These are phyloP conservation scores for Cytospora piceae DNA, from an alignment of 2,329 filamentous ascomycete genomes.

Conservation along the genomic window DNA sequence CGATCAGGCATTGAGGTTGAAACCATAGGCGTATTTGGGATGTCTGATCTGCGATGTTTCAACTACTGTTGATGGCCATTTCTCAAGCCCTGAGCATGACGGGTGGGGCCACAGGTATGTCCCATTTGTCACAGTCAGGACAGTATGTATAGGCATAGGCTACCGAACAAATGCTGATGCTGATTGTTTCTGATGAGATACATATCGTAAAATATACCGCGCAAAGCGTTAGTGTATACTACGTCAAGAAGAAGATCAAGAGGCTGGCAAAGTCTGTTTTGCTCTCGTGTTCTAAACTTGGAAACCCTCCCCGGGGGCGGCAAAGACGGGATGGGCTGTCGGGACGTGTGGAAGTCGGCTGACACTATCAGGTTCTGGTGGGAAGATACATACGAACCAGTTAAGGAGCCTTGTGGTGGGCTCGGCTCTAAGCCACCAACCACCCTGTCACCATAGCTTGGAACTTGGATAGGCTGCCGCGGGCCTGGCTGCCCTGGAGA, in stretches of 20 bases:
- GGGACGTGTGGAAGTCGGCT: neutral
- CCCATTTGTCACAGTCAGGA: neutral
- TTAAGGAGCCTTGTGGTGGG: neutral
- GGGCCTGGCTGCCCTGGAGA: neutral
- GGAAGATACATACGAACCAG: neutral
- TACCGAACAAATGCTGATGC: no score
- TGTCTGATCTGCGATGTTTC: slow-evolving; percentile 15
- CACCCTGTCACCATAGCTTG: neutral
- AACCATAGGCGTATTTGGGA: neutral
- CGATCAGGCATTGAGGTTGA: neutral
- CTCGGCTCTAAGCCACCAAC: neutral
- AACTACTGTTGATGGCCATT: slow-evolving; percentile 10
- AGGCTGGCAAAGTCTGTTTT: slow-evolving; percentile 1
- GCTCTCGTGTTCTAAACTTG: neutral
- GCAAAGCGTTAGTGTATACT: neutral
- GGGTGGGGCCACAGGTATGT: neutral
- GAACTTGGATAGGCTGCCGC: neutral
- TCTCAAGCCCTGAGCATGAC: neutral
- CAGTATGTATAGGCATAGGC: neutral
- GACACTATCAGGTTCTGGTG: neutral
- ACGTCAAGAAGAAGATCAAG: neutral
- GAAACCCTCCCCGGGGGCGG: neutral
- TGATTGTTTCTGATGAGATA: neutral
- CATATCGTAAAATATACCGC: neutral
- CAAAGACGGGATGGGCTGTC: neutral